These are phyloP conservation scores for Mrakia hoshinonis DNA, from an alignment of 768 basidiomycete genomes.

Conservation along the genomic window DNA sequence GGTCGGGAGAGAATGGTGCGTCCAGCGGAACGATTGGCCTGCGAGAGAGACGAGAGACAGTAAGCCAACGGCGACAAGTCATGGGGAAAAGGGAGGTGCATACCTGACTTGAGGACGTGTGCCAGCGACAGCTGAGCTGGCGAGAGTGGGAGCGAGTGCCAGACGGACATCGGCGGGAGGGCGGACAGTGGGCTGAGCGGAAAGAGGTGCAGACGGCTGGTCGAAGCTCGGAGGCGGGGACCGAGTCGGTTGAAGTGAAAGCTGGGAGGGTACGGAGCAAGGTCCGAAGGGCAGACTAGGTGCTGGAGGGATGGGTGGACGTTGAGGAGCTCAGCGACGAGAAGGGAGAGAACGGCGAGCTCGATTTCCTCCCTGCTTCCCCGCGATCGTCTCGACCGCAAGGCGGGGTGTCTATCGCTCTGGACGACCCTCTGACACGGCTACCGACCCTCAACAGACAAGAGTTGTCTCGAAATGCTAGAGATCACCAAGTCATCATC, in stretches of 20 bases:
- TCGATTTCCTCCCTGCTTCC: neutral
- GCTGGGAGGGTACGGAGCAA: too few species aligned
- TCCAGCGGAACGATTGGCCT: conserved; percentile 29
- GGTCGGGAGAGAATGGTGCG: neutral
- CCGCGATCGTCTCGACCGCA: neutral
- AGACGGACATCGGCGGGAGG: conserved; percentile 1
- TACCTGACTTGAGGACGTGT: conserved; percentile 70
- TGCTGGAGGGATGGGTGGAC: too few species aligned
- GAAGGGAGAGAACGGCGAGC: too few species aligned
- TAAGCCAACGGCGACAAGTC: conserved; percentile 43
- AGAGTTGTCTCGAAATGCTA: too few species aligned
- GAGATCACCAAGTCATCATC: too few species aligned
- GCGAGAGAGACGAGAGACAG: neutral
- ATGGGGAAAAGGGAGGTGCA: conserved; percentile 69
- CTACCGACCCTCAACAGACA: too few species aligned
- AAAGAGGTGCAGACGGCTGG: too few species aligned
- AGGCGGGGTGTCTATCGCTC: neutral
- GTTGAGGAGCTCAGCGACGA: too few species aligned
- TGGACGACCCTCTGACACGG: neutral
- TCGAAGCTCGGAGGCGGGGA: too few species aligned
- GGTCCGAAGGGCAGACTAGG: too few species aligned
- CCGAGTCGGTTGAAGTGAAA: too few species aligned
- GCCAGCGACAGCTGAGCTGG: conserved; percentile 65
- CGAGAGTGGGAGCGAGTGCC: conserved; percentile 52
- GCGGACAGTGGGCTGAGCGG: neutral